Evolutionary conservation across 768 basidiomycete genomes (phyloP), one percentile per base, ranked within the genome.

Genomic region (Tulasnella sp.): DNA sequence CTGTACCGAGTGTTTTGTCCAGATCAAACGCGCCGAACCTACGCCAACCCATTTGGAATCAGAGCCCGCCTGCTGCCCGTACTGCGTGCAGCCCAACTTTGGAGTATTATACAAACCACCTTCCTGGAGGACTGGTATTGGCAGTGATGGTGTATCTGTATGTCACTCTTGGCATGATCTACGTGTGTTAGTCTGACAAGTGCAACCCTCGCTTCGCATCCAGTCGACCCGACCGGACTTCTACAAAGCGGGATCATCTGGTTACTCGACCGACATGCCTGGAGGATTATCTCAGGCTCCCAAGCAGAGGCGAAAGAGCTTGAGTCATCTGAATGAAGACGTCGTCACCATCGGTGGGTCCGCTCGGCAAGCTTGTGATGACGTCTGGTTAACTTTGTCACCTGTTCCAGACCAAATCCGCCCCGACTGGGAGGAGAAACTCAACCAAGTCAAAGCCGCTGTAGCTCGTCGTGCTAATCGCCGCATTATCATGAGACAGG

Each of bases 1-100:
- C 81, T 99, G 98, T 85, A 98, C 98, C 48, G 98, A 99, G 86
- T 99, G 98, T 84, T 99, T 99, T 84, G 96, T 98, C 31, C 97
- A 98, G 86, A 99, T 99, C 87, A 99, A 98, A 87, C 93, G 98
- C 77, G 91, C 90, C 46, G 98, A 99, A 81, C 96, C 98, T 8
- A 97, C 96, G 0, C 89, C 95, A 9, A 98, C 96, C 0, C 97
- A 99, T 86, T 88, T 98, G 80, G 95, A 96, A 76, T 97, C 96
- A 12, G 98, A 99, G 83, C 96, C 96, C 2, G 96, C 97, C 19
- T 94, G 95, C 2, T 99, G 98, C 84, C 98, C 98, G 8, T 99
- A 94, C 84, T 99, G 98, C 83, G 95, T 98, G 42, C 97, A 98
- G 86, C 93, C 96, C 71, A 97, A 98, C 86, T 99, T 99, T 85